Conservation (phyloP, 2,329 filamentous ascomycete species). For the Rachicladosporium sp. region DNA sequence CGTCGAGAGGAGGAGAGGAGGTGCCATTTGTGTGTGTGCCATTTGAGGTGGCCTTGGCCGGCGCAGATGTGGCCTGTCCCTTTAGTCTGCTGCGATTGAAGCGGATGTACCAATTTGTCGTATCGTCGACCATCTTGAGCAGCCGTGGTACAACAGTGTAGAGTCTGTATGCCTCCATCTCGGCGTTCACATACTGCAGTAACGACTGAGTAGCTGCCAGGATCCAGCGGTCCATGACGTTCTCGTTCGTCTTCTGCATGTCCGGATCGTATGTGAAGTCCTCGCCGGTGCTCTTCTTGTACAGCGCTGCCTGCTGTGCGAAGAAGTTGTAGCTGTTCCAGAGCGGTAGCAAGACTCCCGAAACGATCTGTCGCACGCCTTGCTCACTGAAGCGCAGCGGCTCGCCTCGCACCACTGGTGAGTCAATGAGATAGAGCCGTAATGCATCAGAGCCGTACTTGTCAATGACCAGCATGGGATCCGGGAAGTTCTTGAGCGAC, state of each 20-base stretch:
- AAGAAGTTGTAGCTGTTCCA: constrained; percentile 99
- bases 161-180: constrained; percentile 62
- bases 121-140: constrained; percentile 65
- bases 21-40: constrained; percentile 6
- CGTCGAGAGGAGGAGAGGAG: constrained; percentile 23
- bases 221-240: constrained; percentile 96
- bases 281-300: constrained; percentile 72
- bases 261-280: constrained; percentile 70
- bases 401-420: constrained; percentile 83
- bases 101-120: constrained; percentile 97
- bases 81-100: constrained; percentile 88
- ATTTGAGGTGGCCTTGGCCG: constrained; percentile 10
- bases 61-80: constrained; percentile 36
- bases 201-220: constrained; percentile 84
- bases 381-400: constrained; percentile 81
- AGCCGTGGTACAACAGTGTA: constrained; percentile 88
- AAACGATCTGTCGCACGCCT: constrained; percentile 89
- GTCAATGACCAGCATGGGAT: constrained; percentile 69
- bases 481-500: constrained; percentile 89
- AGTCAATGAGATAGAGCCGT: constrained; percentile 92
- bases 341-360: constrained; percentile 76
- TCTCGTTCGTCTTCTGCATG: constrained; percentile 63
- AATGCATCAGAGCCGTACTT: constrained; percentile 87
- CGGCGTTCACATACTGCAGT: constrained; percentile 79
- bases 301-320: constrained; percentile 68